Conservation (phyloP, 345 rosid species). For the Corchorus capsularis region DNA sequence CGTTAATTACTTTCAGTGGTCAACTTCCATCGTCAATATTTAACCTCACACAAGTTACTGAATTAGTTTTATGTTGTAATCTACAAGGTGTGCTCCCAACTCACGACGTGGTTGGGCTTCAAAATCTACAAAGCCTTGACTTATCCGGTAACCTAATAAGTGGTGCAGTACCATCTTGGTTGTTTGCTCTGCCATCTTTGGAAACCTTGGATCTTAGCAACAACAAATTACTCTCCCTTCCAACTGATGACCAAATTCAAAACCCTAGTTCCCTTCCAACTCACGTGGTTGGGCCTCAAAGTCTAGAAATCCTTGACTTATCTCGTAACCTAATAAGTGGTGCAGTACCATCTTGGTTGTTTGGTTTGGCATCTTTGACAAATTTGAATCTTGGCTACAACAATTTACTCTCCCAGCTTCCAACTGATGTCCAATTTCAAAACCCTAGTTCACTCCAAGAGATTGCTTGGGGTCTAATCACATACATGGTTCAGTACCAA, state of each 20-base stretch:
- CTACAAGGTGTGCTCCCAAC: neutral
- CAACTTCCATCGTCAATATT: neutral
- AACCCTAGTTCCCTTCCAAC: neutral
- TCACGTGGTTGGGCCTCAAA: neutral
- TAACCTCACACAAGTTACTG: neutral
- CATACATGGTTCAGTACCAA: neutral
- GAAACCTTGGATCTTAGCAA: too few species aligned
- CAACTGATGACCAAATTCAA: too few species aligned
- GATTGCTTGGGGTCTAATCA: neutral
- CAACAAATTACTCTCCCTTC: too few species aligned
- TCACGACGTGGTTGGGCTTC: neutral
- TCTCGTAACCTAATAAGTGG: neutral
- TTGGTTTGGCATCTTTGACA: neutral
- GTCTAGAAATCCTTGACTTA: neutral
- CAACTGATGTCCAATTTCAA: neutral
- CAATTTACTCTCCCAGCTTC: conserved; percentile 1
- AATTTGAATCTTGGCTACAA: neutral
- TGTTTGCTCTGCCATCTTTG: neutral
- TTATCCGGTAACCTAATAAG: neutral
- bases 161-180: neutral
- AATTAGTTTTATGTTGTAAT: neutral
- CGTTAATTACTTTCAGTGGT: conserved; percentile 13
- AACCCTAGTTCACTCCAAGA: neutral
- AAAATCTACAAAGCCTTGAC: neutral
- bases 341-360: conserved; percentile 5